These are phyloP conservation scores for Dactylonectria macrodidyma DNA, from an alignment of 2,329 filamentous ascomycete species.

Conservation along the genomic window DNA sequence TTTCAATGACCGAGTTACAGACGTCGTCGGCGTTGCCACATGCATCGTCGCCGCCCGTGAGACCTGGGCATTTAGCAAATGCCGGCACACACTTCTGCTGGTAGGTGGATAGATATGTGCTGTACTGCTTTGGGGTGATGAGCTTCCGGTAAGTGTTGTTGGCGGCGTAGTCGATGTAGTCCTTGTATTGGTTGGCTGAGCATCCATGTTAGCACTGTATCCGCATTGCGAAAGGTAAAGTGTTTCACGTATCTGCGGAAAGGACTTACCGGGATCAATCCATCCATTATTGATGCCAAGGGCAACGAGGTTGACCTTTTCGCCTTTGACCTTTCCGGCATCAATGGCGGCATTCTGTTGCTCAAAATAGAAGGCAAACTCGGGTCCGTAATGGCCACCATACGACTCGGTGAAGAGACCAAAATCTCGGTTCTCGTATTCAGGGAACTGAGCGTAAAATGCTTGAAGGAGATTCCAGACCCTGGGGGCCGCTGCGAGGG, in stretches of 20 bases:
- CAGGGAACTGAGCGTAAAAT: constrained; percentile 75
- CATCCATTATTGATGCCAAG: constrained; percentile 71
- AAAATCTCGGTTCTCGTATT: constrained; percentile 71
- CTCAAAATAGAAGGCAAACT: constrained; percentile 69
- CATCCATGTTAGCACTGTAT: neutral
- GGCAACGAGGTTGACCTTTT: constrained; percentile 63
- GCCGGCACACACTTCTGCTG: constrained; percentile 41
- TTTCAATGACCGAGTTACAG: constrained; percentile 47
- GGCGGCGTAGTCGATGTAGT: constrained; percentile 50
- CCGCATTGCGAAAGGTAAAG: neutral
- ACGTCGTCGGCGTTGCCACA: constrained; percentile 45
- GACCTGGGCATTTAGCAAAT: constrained; percentile 40
- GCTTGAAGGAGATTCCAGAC: constrained; percentile 44
- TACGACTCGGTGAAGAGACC: constrained; percentile 69
- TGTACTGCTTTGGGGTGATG: constrained; percentile 35
- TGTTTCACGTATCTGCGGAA: neutral
- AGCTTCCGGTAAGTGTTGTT: constrained; percentile 52
- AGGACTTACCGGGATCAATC: constrained; percentile 59
- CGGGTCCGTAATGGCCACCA: constrained; percentile 71
- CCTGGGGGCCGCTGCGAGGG: constrained; percentile 5
- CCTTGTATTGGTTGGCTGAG: constrained; percentile 45
- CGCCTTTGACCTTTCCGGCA: constrained; percentile 55
- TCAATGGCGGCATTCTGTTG: constrained; percentile 68
- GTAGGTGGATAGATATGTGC: constrained; percentile 48
- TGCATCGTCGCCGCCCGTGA: constrained; percentile 41